Conservation (phyloP, 257 asterid species). For the Scutellaria baicalensis region DNA sequence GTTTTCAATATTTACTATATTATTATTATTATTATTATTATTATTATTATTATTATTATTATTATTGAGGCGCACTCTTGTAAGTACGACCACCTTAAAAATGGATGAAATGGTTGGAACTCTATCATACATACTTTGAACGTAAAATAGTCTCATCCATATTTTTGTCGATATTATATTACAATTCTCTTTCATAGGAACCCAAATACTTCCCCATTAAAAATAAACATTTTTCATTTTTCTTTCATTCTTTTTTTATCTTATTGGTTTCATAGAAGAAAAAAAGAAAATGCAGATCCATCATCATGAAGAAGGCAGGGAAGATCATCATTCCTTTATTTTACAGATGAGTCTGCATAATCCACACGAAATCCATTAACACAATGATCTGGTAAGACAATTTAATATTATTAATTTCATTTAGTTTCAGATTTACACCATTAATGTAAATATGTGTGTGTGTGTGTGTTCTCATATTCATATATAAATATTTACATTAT, state of each 20-base stretch:
- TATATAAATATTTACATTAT: not conserved
- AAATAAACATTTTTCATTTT: not conserved
- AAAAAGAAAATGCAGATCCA: conserved; percentile 11
- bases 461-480: not conserved
- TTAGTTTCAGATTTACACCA: not conserved
- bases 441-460: not conserved
- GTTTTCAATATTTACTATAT: not conserved
- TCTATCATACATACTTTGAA: too few relatives aligned
- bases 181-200: not conserved
- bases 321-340: conserved; percentile 15
- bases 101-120: too few relatives aligned
- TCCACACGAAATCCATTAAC: not conserved
- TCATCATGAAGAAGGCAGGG: conserved; percentile 14
- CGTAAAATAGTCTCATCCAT: too few relatives aligned
- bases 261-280: not conserved
- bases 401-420: not conserved
- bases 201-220: conserved; percentile 13
- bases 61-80: not conserved
- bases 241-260: not conserved
- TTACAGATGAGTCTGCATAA: conserved; percentile 5
- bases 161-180: too few relatives aligned
- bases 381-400: conserved; percentile 11
- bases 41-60: too few relatives aligned
- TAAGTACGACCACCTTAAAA: too few relatives aligned
- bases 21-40: not conserved